A percentile compares a stretch with the other conserved stretches of the same genome.
Evolutionary conservation across 192 early-diverging fungal species (phyloP).

Genomic region (Chytriomyces confervae): DNA sequence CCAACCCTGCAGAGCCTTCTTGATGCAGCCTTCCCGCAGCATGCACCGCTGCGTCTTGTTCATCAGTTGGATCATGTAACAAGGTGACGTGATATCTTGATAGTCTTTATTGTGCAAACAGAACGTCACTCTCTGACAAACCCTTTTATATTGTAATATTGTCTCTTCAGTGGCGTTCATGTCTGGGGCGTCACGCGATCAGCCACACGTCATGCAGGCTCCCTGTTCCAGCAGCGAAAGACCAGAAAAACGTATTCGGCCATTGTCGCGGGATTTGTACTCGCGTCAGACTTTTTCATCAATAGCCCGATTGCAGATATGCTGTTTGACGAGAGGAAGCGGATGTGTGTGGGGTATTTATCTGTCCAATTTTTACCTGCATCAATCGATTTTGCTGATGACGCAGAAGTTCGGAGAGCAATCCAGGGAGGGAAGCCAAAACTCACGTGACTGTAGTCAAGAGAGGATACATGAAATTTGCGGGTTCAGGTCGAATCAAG

Average conservation of each 20-base stretch:
- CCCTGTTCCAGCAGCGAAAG: conserved; percentile 27
- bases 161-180: conserved; percentile 33
- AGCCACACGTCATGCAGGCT: conserved; percentile 27
- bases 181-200: conserved; percentile 35
- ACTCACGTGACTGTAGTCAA: conserved; percentile 1
- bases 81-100: neutral
- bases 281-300: neutral
- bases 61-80: conserved; percentile 24
- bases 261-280: conserved; percentile 33
- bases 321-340: conserved; percentile 1
- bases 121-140: no score
- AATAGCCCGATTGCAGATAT: conserved; percentile 13
- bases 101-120: no score
- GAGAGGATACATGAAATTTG: conserved; percentile 11
- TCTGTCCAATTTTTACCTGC: neutral
- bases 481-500: conserved; percentile 14
- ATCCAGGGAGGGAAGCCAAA: conserved; percentile 34
- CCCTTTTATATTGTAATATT: no score
- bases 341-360: conserved; percentile 34
- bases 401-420: conserved; percentile 14
- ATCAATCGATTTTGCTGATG: neutral
- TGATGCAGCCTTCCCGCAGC: neutral
- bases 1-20: conserved; percentile 29
- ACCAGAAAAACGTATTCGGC: conserved; percentile 40
- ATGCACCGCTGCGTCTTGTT: conserved; percentile 15